Evolutionary conservation across 129 eudicot genomes (phyloP).

Genomic region (Gnaphalium uliginosum): DNA sequence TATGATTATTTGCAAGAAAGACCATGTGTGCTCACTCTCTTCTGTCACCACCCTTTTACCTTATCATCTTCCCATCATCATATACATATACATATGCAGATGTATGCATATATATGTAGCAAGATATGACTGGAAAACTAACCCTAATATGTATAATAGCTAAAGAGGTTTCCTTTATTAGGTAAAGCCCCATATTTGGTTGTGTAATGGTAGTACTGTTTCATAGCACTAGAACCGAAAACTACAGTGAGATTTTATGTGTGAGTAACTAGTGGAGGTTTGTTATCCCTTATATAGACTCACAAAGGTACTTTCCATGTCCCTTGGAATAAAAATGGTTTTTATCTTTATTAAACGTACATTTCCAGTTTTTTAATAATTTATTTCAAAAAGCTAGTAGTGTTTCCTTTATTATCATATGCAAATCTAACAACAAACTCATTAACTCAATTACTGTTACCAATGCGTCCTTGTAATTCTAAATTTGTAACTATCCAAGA

Average conservation of each 20-base stretch:
- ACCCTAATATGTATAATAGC: slow-evolving; percentile 17
- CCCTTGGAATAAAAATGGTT: slow-evolving; percentile 57
- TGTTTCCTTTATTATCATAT: slow-evolving; percentile 30
- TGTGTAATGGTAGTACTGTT: slow-evolving; percentile 34
- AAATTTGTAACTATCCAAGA: slow-evolving; percentile 35
- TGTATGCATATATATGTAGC: neutral
- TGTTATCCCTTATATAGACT: slow-evolving; percentile 52
- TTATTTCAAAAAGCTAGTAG: neutral
- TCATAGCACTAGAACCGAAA: slow-evolving; percentile 33
- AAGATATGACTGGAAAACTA: slow-evolving; percentile 13
- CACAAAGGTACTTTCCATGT: slow-evolving; percentile 33
- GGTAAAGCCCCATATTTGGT: slow-evolving; percentile 21
- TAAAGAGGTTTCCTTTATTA: slow-evolving; percentile 1
- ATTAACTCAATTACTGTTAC: slow-evolving; percentile 27
- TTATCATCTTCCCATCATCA: slow-evolving; percentile 3
- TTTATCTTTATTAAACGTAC: slow-evolving; percentile 33
- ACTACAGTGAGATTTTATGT: slow-evolving; percentile 28
- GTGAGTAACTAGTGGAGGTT: slow-evolving; percentile 34
- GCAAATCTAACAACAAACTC: slow-evolving; percentile 20
- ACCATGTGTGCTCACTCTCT: slow-evolving; percentile 99
- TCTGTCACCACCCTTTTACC: slow-evolving; percentile 85
- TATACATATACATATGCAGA: neutral
- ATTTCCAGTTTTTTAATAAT: slow-evolving; percentile 12
- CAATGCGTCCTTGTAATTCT: slow-evolving; percentile 51
- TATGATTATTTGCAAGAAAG: slow-evolving; percentile 49